Percentiles rank a stretch among this genome's conserved stretches.
These are phyloP conservation scores for Scheffersomyces stambukii DNA, from an alignment of 1,139 yeast species.

Conservation along the genomic window DNA sequence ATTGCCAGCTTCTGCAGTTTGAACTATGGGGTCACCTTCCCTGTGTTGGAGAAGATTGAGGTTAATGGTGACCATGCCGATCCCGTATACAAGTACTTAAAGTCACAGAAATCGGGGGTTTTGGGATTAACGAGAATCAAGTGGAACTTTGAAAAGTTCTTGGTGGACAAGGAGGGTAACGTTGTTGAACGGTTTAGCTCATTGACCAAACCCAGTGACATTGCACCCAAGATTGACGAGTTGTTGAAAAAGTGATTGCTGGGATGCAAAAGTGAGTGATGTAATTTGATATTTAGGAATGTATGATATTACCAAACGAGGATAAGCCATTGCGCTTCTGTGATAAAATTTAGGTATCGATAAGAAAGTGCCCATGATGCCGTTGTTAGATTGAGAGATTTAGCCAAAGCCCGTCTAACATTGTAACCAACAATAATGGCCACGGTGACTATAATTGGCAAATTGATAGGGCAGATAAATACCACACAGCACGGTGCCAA, in stretches of 20 bases:
- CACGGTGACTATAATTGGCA: no score
- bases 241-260: conserved; percentile 25
- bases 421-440: no score
- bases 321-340: no score
- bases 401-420: no score
- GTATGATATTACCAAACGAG: no score
- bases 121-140: conserved; percentile 44
- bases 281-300: no score
- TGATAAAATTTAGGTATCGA: no score
- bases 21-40: conserved; percentile 69
- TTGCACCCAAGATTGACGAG: conserved; percentile 35
- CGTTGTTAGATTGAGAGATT: no score
- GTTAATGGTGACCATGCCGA: conserved; percentile 84
- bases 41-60: conserved; percentile 78
- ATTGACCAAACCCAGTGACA: conserved; percentile 37
- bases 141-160: conserved; percentile 51
- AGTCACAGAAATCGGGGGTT: conserved; percentile 44
- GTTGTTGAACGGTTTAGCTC: conserved; percentile 43
- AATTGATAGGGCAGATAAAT: no score
- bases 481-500: no score
- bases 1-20: conserved; percentile 36
- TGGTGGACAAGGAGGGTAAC: conserved; percentile 41
- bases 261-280: no score
- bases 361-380: no score
- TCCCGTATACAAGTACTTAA: conserved; percentile 77